phyloP scores from a whole-genome alignment of 1,284 basidiomycete genomes.

The Leccinum brunneo-olivaceum region DNA sequence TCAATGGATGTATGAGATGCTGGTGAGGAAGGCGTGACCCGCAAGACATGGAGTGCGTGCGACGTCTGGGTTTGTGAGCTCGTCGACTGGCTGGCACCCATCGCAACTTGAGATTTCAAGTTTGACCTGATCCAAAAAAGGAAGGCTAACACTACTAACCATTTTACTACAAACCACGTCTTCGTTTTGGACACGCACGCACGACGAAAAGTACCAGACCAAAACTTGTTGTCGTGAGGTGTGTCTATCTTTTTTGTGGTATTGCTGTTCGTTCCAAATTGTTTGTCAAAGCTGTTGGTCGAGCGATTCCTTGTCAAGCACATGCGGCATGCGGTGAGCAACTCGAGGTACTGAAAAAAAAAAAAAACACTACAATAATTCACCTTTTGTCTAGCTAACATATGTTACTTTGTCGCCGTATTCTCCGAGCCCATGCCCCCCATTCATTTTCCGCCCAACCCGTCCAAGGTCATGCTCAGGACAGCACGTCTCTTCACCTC shows the following conservation, averaged over 20 bases:
- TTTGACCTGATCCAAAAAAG: conserved; percentile 1
- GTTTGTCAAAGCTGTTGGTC: too few species aligned
- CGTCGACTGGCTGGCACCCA: conserved; percentile 73
- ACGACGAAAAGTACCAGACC: too few species aligned
- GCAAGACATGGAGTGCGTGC: conserved; percentile 76
- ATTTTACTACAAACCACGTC: too few species aligned
- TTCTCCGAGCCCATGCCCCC: conserved; percentile 34
- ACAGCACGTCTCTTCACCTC: conserved; percentile 19
- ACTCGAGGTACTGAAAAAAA: too few species aligned
- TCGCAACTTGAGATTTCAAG: too few species aligned
- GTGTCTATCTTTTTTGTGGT: too few species aligned
- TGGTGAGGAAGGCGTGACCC: conserved; percentile 83
- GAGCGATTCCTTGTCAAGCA: conserved; percentile 23
- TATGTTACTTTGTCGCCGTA: conserved; percentile 54
- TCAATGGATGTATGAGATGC: conserved; percentile 83
- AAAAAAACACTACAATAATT: not conserved
- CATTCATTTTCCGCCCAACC: conserved; percentile 20
- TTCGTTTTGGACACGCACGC: too few species aligned
- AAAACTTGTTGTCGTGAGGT: too few species aligned
- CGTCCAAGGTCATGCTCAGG: conserved; percentile 21
- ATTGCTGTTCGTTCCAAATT: too few species aligned
- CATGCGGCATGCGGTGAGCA: conserved; percentile 48
- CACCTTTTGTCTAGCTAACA: conserved; percentile 37
- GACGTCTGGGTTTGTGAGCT: conserved; percentile 44
- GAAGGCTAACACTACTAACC: too few species aligned